Evolutionary conservation across 2,329 filamentous ascomycete species (phyloP).

Genomic region (Hypoxylon sp.): DNA sequence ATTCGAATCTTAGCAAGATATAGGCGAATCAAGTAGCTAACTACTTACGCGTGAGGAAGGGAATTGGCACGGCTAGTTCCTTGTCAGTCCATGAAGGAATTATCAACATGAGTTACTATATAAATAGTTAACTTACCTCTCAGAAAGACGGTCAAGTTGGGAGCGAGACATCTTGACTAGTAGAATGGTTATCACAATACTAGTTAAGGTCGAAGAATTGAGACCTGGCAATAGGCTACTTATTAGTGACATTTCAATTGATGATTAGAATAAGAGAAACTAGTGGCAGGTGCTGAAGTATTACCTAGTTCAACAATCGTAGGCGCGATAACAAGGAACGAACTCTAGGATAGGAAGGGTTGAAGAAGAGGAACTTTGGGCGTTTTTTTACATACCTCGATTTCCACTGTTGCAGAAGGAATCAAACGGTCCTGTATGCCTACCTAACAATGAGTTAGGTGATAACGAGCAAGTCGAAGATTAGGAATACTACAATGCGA

Average conservation of each 20-base stretch:
- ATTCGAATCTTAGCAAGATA: conserved; percentile 28
- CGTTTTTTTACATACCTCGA: not conserved
- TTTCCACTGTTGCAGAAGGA: not conserved
- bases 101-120: not conserved
- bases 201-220: not conserved
- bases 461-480: not conserved
- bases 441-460: not conserved
- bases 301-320: not conserved
- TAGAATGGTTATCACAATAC: not conserved
- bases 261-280: not conserved
- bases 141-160: not conserved
- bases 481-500: not conserved
- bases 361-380: not conserved
- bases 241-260: not conserved
- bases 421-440: not conserved
- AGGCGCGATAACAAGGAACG: not conserved
- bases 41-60: conserved; percentile 42
- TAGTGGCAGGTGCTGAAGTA: not conserved
- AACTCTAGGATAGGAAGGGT: not conserved
- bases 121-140: conserved; percentile 6
- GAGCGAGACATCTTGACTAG: not conserved
- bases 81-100: conserved; percentile 19
- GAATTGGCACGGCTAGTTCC: conserved; percentile 15
- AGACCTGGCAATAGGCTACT: not conserved
- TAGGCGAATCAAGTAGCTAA: conserved; percentile 7